Evolutionary conservation across 495 filamentous ascomycete genomes (phyloP).

Genomic region (Immersiella caudata): DNA sequence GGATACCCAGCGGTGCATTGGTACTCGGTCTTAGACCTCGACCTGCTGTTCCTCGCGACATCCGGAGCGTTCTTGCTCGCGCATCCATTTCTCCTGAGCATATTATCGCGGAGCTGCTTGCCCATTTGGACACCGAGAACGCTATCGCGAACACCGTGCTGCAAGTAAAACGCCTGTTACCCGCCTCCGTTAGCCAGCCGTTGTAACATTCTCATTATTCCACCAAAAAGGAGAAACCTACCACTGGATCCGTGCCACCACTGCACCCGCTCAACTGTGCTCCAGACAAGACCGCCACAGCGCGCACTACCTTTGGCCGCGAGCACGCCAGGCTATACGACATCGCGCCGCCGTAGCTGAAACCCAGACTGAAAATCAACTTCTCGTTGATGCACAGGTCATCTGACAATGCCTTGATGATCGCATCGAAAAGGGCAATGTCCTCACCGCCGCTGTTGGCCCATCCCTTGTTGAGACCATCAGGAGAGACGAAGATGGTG

Average conservation of each 20-base stretch:
- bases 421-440: constrained; percentile 44
- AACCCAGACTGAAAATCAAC: constrained; percentile 49
- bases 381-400: constrained; percentile 50
- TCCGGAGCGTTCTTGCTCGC: constrained; percentile 36
- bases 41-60: constrained; percentile 34
- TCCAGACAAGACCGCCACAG: constrained; percentile 45
- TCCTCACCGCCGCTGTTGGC: constrained; percentile 49
- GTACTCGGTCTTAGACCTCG: constrained; percentile 40
- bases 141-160: constrained; percentile 45
- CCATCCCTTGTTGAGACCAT: constrained; percentile 51
- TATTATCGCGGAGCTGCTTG: constrained; percentile 42
- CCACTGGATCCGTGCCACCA: constrained; percentile 43
- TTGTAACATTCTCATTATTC: neutral
- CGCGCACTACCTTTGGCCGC: constrained; percentile 42
- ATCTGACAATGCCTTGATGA: constrained; percentile 40
- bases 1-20: constrained; percentile 23
- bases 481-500: constrained; percentile 50
- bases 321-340: constrained; percentile 50
- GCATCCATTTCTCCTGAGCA: constrained; percentile 47
- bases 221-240: neutral
- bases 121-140: constrained; percentile 45
- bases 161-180: constrained; percentile 16
- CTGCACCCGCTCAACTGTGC: constrained; percentile 35
- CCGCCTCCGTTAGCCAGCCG: neutral
- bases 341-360: constrained; percentile 54